Conservation (phyloP, 1,139 yeast genomes). For the Hyphopichia buzzinii region DNA sequence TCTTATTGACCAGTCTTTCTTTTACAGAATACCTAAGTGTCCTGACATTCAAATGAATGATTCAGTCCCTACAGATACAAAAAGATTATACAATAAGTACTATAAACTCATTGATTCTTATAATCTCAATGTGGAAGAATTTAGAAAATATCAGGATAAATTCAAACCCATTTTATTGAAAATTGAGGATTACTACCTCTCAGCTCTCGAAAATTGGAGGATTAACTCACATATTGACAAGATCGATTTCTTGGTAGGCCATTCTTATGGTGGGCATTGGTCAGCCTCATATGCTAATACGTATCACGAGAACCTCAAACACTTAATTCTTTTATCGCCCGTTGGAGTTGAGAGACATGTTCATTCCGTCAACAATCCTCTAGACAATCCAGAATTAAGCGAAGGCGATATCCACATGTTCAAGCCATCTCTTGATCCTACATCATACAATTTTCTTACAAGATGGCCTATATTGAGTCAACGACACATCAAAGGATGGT, state of each 20-base stretch:
- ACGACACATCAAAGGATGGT: conserved; percentile 33
- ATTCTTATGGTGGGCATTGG: conserved; percentile 50
- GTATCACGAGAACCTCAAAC: conserved; percentile 58
- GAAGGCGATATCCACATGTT: conserved; percentile 7
- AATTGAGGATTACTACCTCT: conserved; percentile 35
- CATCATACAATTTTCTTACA: conserved; percentile 37
- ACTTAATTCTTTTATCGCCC: conserved; percentile 77
- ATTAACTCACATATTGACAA: conserved; percentile 23
- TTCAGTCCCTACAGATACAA: conserved; percentile 26
- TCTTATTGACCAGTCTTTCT: conserved; percentile 10
- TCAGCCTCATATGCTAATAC: conserved; percentile 38
- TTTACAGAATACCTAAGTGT: conserved; percentile 24
- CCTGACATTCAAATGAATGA: conserved; percentile 33
- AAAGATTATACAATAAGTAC: conserved; percentile 37
- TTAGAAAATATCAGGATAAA: conserved; percentile 29
- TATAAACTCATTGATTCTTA: conserved; percentile 41
- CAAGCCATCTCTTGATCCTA: conserved; percentile 39
- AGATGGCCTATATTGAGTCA: conserved; percentile 43
- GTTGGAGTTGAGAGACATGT: conserved; percentile 83
- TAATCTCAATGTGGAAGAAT: conserved; percentile 25
- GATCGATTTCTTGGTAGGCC: conserved; percentile 45
- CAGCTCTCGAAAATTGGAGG: conserved; percentile 43
- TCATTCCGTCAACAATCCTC: conserved; percentile 53
- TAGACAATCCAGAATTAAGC: conserved; percentile 13
- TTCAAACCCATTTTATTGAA: conserved; percentile 42